phyloP scores from a whole-genome alignment of 179 eudicot genomes.

The Gypsophila paniculata region DNA sequence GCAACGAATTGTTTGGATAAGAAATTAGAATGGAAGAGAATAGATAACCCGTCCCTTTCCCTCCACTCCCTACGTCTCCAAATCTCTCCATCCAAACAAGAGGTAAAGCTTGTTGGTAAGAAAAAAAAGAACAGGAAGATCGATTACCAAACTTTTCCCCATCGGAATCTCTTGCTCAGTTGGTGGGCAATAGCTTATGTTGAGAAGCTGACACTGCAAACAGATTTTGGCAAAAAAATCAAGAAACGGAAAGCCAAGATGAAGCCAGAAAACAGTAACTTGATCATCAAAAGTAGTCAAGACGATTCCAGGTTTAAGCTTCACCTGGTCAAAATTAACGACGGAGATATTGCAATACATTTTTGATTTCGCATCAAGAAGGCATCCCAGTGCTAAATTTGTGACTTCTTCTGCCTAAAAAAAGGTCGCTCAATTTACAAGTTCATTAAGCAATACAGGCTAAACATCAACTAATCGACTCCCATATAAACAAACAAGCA shows the following conservation, averaged over 20 bases:
- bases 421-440: conserved; percentile 14
- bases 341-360: conserved; percentile 34
- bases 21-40: no score
- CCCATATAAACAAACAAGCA: background rate
- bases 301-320: background rate
- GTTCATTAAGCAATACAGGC: background rate
- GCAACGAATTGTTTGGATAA: background rate
- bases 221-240: conserved; percentile 7
- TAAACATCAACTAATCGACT: background rate
- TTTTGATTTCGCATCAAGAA: conserved; percentile 36
- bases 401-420: conserved; percentile 65
- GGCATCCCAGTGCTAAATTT: conserved; percentile 59
- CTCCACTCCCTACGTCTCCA: no score
- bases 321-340: conserved; percentile 54
- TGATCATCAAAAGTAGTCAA: conserved; percentile 6
- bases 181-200: conserved; percentile 80
- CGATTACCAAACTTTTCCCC: conserved; percentile 74
- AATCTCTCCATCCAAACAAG: no score
- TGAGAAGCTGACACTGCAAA: conserved; percentile 75
- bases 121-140: background rate
- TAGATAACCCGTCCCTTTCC: no score
- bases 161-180: conserved; percentile 65
- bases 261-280: background rate
- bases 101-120: background rate
- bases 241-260: background rate